Evolutionary conservation across 208 protist species (phyloP), one percentile per base, ranked within the genome.

Genomic region (Vickermania spadyakhi): DNA sequence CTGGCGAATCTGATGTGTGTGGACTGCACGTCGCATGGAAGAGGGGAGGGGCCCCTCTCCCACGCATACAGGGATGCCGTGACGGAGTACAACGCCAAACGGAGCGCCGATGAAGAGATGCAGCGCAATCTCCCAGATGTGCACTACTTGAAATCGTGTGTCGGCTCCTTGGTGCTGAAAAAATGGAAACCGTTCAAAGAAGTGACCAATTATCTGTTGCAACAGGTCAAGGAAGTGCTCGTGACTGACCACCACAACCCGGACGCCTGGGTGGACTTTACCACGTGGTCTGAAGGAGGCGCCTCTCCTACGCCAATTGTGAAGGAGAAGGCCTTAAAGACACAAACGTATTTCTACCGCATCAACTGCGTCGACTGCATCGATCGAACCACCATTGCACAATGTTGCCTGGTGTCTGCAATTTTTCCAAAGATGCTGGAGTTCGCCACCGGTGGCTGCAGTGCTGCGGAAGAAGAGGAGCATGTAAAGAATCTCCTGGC

Each of bases 281-380:
- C 51, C 22, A 31, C 68, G 21, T 2, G 50, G 52, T n/a, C 50
- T 60, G 22, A 21, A 53, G 42, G 61, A 77, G 58, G 30, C 36
- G 14, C 31, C 49, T 0, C 41, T 73, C 0, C 57, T 73, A 14
- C 58, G 23, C 42, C 23, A 53, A 18, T 28, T 29, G 55, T 21
- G 27, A 11, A 58, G 5, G 27, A n/a, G 28, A n/a, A 42, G n/a
- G 14, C 5, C 29, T 4, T 28, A 29, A 5, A 7, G 5, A 18
- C 56, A 18, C 62, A 67, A 41, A 49, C 58, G 61, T 53, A 54
- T 4, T 70, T 57, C 28, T 26, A 45, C 4, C 83, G 87, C 22
- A 77, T 94, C 13, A 94, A 89, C 60, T 94, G 87, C 61, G 62
- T 94, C 0, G 87, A 94, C 69, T 91, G 84, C 56, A 56, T 94